phyloP scores from a whole-genome alignment of 257 asterid genomes.

The Ocimum tenuiflorum region DNA sequence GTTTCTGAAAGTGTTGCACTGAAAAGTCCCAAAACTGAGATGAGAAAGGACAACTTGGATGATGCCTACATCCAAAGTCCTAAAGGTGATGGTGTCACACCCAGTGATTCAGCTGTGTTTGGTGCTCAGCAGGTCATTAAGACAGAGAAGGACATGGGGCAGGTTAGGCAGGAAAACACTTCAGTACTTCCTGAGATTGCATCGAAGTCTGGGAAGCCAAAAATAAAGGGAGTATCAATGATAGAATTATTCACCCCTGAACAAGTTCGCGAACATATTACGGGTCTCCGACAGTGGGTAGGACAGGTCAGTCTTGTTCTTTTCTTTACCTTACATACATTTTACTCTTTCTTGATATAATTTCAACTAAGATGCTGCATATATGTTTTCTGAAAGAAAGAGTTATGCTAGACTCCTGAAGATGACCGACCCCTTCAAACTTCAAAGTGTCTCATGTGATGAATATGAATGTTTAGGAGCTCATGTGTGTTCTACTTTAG shows the following conservation, averaged over 20 bases:
- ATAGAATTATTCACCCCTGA: conserved; percentile 89
- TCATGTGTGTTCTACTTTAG: background rate
- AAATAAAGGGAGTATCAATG: conserved; percentile 86
- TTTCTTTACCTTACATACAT: conserved; percentile 9
- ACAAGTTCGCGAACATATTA: conserved; percentile 74
- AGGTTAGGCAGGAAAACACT: conserved; percentile 43
- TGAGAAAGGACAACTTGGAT: conserved; percentile 39
- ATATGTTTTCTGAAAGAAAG: background rate
- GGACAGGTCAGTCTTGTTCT: conserved; percentile 76
- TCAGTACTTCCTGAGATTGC: conserved; percentile 45
- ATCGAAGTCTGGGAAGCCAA: conserved; percentile 89
- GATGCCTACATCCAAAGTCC: conserved; percentile 36
- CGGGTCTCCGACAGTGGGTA: conserved; percentile 88
- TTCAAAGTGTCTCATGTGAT: background rate
- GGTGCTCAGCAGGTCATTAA: conserved; percentile 39
- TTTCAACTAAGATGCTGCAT: conserved; percentile 9
- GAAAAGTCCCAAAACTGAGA: conserved; percentile 32
- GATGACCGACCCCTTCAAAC: background rate
- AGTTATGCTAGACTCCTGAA: background rate
- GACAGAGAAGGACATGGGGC: conserved; percentile 53
- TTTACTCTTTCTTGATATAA: conserved; percentile 7
- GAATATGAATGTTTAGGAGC: background rate
- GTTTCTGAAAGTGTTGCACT: conserved; percentile 35
- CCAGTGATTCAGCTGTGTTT: conserved; percentile 33
- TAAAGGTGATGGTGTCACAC: conserved; percentile 34